Conservation (phyloP, 176 grass and related monocot genomes). For the Zoysia pacifica region DNA sequence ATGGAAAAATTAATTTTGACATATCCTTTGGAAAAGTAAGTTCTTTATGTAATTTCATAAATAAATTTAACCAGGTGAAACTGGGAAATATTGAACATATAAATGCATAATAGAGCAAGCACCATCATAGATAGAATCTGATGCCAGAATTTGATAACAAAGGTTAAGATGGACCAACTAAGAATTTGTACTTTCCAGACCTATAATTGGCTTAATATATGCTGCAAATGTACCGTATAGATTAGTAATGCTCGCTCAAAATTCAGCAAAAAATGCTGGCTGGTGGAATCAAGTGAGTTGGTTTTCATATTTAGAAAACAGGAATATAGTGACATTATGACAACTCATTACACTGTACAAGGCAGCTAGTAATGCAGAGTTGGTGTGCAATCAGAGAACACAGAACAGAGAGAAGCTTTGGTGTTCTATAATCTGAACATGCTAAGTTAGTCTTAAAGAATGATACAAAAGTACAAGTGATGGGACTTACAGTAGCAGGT, state of each 20-base stretch:
- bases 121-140: neutral
- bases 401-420: constrained; percentile 3
- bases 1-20: constrained; percentile 42
- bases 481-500: constrained; percentile 80
- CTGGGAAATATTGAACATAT: neutral
- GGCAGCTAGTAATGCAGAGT: neutral
- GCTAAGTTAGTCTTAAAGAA: constrained; percentile 11
- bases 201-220: neutral
- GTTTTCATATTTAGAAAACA: constrained; percentile 15
- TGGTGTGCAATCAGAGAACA: neutral
- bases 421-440: constrained; percentile 12
- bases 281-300: constrained; percentile 21
- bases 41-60: constrained; percentile 7
- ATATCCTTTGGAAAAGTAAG: constrained; percentile 8
- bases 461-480: constrained; percentile 4
- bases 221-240: neutral
- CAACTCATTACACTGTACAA: neutral
- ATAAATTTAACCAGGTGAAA: neutral
- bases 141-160: constrained; percentile 10
- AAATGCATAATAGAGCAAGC: constrained; percentile 18
- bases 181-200: neutral
- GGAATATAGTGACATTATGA: neutral
- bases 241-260: neutral
- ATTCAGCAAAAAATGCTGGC: constrained; percentile 1
- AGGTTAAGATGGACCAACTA: neutral